Evolutionary conservation across 2,329 filamentous ascomycete species (phyloP), one percentile per base, ranked within the genome.

Genomic region (Colletotrichum nymphaeae): DNA sequence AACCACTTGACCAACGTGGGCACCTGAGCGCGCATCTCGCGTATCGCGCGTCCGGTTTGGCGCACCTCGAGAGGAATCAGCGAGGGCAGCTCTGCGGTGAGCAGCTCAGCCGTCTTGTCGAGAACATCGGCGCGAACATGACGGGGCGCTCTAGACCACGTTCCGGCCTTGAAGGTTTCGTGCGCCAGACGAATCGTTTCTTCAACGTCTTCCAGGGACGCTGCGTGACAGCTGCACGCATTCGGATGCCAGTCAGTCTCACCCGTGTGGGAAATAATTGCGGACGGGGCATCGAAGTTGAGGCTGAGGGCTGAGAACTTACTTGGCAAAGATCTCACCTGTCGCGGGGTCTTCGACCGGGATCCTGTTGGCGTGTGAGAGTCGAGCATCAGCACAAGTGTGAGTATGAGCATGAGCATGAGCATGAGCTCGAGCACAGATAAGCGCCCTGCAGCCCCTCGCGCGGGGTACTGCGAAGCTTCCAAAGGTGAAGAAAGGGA

Each of bases 1-100:
- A 94, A 91, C 92, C 92, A 94, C 56, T 90, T 89, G 1, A 91
- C 87, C 0, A 94, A 84, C 0, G 89, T 90, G 0, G 90, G 89
- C 5, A 93, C 88, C 79, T 94, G 93, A 1, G 92, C 91, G 62
- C 87, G 86, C 91, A 94, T 93, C 79, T 94, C 93, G 30, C 92
- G 89, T 32, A 92, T 84, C 0, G 90, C 89, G 0, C 92, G 89
- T 3, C 93, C 93, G 0, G 92, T 94, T 80, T 94, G 92, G 42
- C 81, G 83, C 8, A 93, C 90, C 80, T 94, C 93, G 4, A 93
- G 85, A 9, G 83, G 80, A 63, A 94, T 91, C 52, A 94, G 86
- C 0, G 83, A 80, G 0, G 88, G 85, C 1, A 94, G 83, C 8
- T 86, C 83, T 0, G 80, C 79, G 1, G 85, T 84, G 3, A 94